Evolutionary conservation across 176 grass and related monocot genomes (phyloP).

Genomic region (Luzula sylvatica): DNA sequence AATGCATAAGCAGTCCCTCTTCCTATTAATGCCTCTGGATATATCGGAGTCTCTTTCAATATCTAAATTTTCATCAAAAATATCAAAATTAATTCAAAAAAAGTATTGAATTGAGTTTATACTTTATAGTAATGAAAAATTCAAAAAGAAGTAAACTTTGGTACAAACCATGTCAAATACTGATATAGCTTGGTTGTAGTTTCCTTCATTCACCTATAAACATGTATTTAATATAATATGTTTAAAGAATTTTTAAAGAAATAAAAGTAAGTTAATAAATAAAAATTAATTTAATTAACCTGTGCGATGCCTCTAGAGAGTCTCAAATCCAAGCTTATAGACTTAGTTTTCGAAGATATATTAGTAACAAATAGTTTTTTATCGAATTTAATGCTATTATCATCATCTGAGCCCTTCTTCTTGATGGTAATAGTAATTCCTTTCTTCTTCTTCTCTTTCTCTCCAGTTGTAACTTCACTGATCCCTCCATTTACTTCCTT

Average conservation of each 20-base stretch:
- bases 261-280: background rate
- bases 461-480: slow-evolving; percentile 12
- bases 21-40: slow-evolving; percentile 97
- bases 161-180: slow-evolving; percentile 86
- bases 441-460: too few relatives aligned
- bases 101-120: slow-evolving; percentile 10
- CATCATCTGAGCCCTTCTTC: slow-evolving; percentile 1
- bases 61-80: slow-evolving; percentile 37
- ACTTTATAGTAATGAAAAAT: slow-evolving; percentile 16
- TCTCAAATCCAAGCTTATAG: slow-evolving; percentile 92
- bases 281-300: slow-evolving; percentile 30
- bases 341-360: slow-evolving; percentile 34
- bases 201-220: slow-evolving; percentile 99
- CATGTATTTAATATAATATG: background rate
- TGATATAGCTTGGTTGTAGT: slow-evolving; percentile 83
- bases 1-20: slow-evolving; percentile 98
- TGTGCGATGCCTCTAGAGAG: slow-evolving; percentile 92
- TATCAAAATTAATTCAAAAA: background rate
- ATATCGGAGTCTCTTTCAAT: slow-evolving; percentile 84
- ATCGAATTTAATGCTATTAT: slow-evolving; percentile 31
- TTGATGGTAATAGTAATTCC: slow-evolving; percentile 8
- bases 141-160: slow-evolving; percentile 5
- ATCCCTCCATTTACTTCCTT: slow-evolving; percentile 35
- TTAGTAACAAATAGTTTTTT: slow-evolving; percentile 62
- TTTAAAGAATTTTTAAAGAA: background rate